Evolutionary conservation across 2,329 filamentous ascomycete genomes (phyloP), one percentile per base, ranked within the genome.

Genomic region (Colletotrichum liriopes): DNA sequence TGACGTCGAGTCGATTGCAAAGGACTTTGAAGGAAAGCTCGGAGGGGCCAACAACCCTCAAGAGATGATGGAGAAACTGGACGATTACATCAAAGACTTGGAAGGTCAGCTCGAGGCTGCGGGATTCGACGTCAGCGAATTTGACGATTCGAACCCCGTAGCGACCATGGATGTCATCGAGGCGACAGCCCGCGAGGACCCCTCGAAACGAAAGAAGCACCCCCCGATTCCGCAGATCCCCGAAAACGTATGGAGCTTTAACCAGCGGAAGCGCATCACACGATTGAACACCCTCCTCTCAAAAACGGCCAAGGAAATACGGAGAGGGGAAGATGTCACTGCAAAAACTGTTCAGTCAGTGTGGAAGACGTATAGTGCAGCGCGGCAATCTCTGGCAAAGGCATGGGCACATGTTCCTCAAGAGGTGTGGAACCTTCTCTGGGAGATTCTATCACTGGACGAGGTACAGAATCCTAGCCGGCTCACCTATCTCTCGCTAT

Each of bases 351-450:
- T 86, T 26, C 79, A 78, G 35, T 78, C 80, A 1, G 80, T 84
- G 5, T 91, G 88, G 84, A 86, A 84, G 72, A 81, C 81, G 14
- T 91, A 91, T 76, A 83, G 84, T 58, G 80, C 82, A 0, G 85
- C 86, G 3, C 82, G 87, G 14, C 79, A 80, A 18, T 78, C 81
- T 8, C 80, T 91, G 52, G 80, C 84, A 1, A 81, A 81, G 26
- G 79, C 82, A 12, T 87, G 90, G 81, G 79, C 84, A 45, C 84
- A 85, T 39, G 86, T 95, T n/a, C 88, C 92, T 0, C 77, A 84
- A 12, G 85, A 88, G 20, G 86, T 89, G 5, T 93, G 93, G 89
- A 82, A 88, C n/a, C 79, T 90, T 2, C 80, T 96, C 11, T 96
- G 93, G 93, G 83, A 86, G 39, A 81, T 89, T 2, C 83, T 92